Evolutionary conservation across 164 flowering plant genomes (phyloP).

Genomic region (Taxillus chinensis): DNA sequence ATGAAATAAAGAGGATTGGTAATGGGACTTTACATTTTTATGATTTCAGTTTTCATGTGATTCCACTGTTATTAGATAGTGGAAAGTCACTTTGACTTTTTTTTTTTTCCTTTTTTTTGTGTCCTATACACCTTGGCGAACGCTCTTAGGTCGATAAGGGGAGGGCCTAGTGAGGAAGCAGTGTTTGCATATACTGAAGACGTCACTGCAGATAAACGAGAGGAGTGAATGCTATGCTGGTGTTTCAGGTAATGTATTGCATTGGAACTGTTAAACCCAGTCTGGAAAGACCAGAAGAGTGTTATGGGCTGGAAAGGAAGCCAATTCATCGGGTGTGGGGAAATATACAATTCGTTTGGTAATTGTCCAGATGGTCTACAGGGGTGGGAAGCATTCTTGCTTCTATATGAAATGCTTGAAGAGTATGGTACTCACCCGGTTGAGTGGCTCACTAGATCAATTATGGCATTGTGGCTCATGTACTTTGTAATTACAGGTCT

Average conservation of each 20-base stretch:
- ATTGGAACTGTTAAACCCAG: slow-evolving; percentile 18
- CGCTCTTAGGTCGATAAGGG: not conserved
- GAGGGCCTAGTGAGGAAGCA: too few relatives aligned
- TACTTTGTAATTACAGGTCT: too few relatives aligned
- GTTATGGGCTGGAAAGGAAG: slow-evolving; percentile 85
- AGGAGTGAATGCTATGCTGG: slow-evolving; percentile 3
- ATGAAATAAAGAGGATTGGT: slow-evolving; percentile 85
- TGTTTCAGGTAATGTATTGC: slow-evolving; percentile 19
- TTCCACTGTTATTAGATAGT: not conserved
- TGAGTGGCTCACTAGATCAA: slow-evolving; percentile 83
- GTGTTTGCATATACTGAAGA: too few relatives aligned
- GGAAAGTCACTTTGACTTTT: not conserved
- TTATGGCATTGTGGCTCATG: not conserved
- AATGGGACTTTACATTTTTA: slow-evolving; percentile 6
- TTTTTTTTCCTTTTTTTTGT: not conserved
- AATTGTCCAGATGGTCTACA: slow-evolving; percentile 25
- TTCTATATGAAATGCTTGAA: slow-evolving; percentile 96
- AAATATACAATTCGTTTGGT: slow-evolving; percentile 23
- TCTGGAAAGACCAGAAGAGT: slow-evolving; percentile 53
- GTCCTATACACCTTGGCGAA: not conserved
- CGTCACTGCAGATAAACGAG: too few relatives aligned
- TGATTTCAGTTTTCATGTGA: not conserved
- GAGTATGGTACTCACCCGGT: slow-evolving; percentile 96
- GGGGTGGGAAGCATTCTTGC: slow-evolving; percentile 79
- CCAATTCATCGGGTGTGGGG: slow-evolving; percentile 78